Evolutionary conservation across 169 alveolate species (phyloP).

Genomic region (Plasmodium gallinaceum): DNA sequence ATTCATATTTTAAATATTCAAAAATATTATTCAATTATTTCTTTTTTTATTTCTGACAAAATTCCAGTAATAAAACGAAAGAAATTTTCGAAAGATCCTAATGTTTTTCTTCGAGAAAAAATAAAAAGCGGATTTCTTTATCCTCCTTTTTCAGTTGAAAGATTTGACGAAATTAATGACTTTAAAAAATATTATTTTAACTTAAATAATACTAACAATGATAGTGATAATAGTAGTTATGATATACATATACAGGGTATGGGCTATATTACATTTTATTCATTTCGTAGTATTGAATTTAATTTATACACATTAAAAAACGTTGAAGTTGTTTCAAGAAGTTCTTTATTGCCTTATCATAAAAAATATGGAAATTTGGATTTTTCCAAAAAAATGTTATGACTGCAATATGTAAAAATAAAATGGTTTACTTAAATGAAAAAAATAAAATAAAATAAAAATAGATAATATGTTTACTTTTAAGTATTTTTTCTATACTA

Average conservation of each 20-base stretch:
- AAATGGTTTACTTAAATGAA: no score
- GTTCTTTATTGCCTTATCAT: conserved; percentile 65
- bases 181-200: conserved; percentile 66
- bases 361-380: conserved; percentile 46
- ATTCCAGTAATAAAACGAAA: conserved; percentile 72
- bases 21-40: conserved; percentile 36
- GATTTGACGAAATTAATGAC: conserved; percentile 48
- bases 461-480: no score
- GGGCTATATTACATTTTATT: conserved; percentile 75
- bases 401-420: background rate
- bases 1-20: conserved; percentile 67
- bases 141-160: conserved; percentile 63
- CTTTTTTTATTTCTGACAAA: conserved; percentile 73
- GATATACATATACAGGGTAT: conserved; percentile 72
- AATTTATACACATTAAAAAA: conserved; percentile 66
- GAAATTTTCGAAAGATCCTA: conserved; percentile 43
- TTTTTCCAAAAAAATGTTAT: conserved; percentile 13
- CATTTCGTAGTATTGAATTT: conserved; percentile 65
- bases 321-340: conserved; percentile 59
- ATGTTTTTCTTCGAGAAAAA: conserved; percentile 35
- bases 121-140: conserved; percentile 62
- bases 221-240: conserved; percentile 59
- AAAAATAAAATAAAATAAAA: no score
- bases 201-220: conserved; percentile 16
- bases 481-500: no score